Conservation (phyloP, 176 grass and related monocot genomes). For the Triticum urartu region DNA sequence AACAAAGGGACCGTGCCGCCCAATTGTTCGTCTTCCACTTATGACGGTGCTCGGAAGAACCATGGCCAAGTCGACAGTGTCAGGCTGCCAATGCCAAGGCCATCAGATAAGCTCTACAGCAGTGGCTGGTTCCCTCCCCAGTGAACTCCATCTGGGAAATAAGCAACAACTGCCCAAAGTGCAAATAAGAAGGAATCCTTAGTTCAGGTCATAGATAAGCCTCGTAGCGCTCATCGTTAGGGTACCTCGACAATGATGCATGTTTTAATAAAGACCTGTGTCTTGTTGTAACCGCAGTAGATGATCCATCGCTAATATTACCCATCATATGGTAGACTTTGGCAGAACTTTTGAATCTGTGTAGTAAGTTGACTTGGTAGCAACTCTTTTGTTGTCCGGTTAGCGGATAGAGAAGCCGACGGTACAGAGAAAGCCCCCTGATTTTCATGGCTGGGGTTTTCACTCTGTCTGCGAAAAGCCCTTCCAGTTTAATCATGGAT, state of each 20-base stretch:
- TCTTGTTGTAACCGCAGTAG: slow-evolving; percentile 29
- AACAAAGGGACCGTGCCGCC: slow-evolving; percentile 19
- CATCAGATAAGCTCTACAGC: slow-evolving; percentile 38
- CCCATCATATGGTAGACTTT: slow-evolving; percentile 13
- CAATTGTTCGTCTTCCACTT: slow-evolving; percentile 37
- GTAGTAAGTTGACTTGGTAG: slow-evolving; percentile 25
- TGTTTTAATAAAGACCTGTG: slow-evolving; percentile 34
- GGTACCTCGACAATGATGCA: slow-evolving; percentile 39
- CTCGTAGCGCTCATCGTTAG: background rate
- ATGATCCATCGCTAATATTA: slow-evolving; percentile 4
- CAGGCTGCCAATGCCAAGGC: slow-evolving; percentile 24
- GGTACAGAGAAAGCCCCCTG: background rate
- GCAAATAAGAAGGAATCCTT: background rate
- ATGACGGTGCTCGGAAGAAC: slow-evolving; percentile 34
- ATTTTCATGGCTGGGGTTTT: background rate
- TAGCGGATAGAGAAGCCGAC: slow-evolving; percentile 5
- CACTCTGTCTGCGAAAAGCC: slow-evolving; percentile 8
- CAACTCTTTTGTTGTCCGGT: slow-evolving; percentile 16
- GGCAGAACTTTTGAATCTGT: slow-evolving; percentile 12
- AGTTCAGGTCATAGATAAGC: background rate
- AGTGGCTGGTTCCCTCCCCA: slow-evolving; percentile 52
- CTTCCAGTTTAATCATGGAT: background rate
- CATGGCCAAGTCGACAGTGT: slow-evolving; percentile 21
- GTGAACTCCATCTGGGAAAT: slow-evolving; percentile 11
- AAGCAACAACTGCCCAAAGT: background rate